Evolutionary conservation across 805 yeast genomes (phyloP), one percentile per base, ranked within the genome.

Genomic region (Yarrowia osloensis): DNA sequence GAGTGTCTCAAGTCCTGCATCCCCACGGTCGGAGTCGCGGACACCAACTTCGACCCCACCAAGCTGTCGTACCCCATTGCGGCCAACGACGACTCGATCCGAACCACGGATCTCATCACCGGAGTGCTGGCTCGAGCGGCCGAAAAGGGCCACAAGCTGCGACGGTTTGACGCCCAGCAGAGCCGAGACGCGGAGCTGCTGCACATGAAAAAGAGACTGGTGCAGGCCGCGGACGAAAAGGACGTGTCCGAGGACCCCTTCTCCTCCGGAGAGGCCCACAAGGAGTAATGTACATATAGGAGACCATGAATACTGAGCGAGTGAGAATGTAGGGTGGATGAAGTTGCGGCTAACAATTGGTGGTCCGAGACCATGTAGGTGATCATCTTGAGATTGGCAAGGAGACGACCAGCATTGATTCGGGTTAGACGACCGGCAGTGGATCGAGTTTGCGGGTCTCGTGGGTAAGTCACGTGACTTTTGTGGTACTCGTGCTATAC

Each of bases 61-160:
- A 79, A 89, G 71, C 90, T 94, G 66, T 91, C 97, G 1, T 95
- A 95, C 75, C 96, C 98, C 63, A 90, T 95, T 71, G 98, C 98
- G 19, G 96, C 96, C 70, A 95, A 95, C 76, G 98, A 95, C 76
- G 98, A 93, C 76, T 88, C 96, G 8, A 79, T 86, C 68, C 85
- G 99, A 77, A 85, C 96, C 8, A 86, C 89, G 11, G 88, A 90
- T 70, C 81, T 95, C 70, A 84, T 95, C 71, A 80, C 86, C 24
- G 98, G 98, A 68, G 87, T 93, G 21, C 81, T 95, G 69, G 87
- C 95, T 24, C 88, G 84, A 74, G 93, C 98, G 17, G 98, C 95
- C 31, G 87, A 89, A 75, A 82, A 81, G 61, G 99, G 99, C 46
- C 81, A 86, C 68, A 78, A 82, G 49, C 81, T 80, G 70, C 84